Percentiles rank a stretch among this genome's conserved stretches.
Conservation (phyloP, 441 rosid genomes). For the Cnidoscolus chayamansa region DNA sequence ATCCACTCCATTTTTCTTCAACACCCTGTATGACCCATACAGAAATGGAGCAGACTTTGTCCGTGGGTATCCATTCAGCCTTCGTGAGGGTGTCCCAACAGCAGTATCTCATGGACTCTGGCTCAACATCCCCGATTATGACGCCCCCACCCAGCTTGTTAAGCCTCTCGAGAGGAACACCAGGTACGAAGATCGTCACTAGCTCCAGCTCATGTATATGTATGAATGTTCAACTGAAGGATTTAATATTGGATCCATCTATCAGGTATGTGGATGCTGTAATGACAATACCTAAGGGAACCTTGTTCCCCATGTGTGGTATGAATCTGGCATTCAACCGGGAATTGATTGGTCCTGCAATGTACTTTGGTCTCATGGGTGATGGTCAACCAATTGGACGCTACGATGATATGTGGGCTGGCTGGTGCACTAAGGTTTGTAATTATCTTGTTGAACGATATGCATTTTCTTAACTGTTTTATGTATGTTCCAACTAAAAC, state of each 20-base stretch:
- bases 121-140: constrained; percentile 94
- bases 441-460: neutral
- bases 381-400: constrained; percentile 96
- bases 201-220: neutral
- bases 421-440: constrained; percentile 80
- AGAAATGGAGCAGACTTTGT: constrained; percentile 75
- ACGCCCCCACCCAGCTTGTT: constrained; percentile 88
- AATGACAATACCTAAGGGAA: constrained; percentile 88
- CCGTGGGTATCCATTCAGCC: constrained; percentile 86
- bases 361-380: constrained; percentile 97
- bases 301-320: constrained; percentile 93
- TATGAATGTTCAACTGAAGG: neutral
- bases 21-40: constrained; percentile 82
- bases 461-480: neutral
- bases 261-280: constrained; percentile 78
- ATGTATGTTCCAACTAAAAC: neutral
- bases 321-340: constrained; percentile 92
- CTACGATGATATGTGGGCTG: constrained; percentile 95
- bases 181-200: constrained; percentile 35
- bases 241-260: neutral
- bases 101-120: constrained; percentile 86
- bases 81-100: constrained; percentile 72
- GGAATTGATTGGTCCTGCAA: constrained; percentile 81
- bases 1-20: constrained; percentile 74
- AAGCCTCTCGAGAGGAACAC: constrained; percentile 83